These are phyloP conservation scores for Malus sieversii DNA, from an alignment of 306 rosid species.

Conservation along the genomic window DNA sequence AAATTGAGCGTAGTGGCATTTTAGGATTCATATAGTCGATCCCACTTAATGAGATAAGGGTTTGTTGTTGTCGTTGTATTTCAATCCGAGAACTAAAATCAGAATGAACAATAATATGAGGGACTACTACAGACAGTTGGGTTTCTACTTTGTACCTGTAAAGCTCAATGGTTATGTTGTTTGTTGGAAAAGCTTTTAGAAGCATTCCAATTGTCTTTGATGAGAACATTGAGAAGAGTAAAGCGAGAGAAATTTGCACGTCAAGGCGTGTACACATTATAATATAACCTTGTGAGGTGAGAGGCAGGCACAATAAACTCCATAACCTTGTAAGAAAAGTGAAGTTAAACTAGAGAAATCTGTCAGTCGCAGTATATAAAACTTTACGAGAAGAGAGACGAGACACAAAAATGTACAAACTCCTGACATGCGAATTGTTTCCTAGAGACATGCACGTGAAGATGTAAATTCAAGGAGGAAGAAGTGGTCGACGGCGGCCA, in stretches of 20 bases:
- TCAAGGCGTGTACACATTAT: too few species aligned
- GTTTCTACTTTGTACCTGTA: background rate
- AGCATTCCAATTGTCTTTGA: background rate
- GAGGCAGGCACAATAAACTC: too few species aligned
- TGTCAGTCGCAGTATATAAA: background rate
- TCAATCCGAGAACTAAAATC: background rate
- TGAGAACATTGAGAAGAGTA: background rate
- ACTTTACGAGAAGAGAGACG: background rate
- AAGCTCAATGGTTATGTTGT: background rate
- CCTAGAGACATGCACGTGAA: background rate
- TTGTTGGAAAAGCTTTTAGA: background rate
- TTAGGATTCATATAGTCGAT: too few species aligned
- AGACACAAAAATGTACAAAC: background rate
- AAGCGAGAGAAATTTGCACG: background rate
- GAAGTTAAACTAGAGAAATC: too few species aligned
- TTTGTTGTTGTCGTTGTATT: background rate
- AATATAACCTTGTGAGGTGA: background rate
- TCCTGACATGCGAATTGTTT: background rate
- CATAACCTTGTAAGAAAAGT: background rate
- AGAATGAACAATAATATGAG: background rate
- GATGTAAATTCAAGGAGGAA: background rate
- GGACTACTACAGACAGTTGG: background rate
- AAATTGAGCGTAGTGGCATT: too few species aligned
- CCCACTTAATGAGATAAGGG: too few species aligned
- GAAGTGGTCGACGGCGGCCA: conserved; percentile 9